Evolutionary conservation across 2,329 filamentous ascomycete genomes (phyloP).

Genomic region (Paecilomyces sp.): DNA sequence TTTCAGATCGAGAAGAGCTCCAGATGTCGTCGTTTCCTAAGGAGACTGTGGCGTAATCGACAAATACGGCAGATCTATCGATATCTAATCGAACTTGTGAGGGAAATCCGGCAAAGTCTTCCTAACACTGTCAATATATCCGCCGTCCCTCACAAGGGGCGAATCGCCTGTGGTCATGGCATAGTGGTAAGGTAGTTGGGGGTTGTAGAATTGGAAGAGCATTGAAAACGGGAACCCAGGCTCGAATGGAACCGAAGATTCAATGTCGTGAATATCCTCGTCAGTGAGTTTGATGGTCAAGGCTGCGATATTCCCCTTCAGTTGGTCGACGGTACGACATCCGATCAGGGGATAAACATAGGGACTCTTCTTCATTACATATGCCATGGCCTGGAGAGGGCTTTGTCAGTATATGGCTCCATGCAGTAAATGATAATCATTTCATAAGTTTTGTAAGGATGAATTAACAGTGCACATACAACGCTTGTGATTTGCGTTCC

Average conservation of each 20-base stretch:
- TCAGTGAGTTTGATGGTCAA: not conserved
- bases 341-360: conserved; percentile 50
- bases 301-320: conserved; percentile 25
- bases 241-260: conserved; percentile 44
- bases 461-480: not conserved
- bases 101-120: not conserved
- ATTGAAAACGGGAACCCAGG: conserved; percentile 42
- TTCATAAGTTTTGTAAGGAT: not conserved
- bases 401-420: conserved; percentile 1
- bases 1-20: not conserved
- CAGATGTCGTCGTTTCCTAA: not conserved
- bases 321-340: conserved; percentile 19
- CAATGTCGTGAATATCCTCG: conserved; percentile 27
- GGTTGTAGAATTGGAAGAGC: not conserved
- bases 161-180: not conserved
- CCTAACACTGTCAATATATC: not conserved
- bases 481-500: conserved; percentile 5
- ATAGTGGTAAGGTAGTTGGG: not conserved
- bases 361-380: conserved; percentile 44
- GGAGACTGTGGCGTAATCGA: not conserved
- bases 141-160: not conserved
- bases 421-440: not conserved
- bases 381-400: conserved; percentile 39
- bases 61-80: not conserved
- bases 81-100: not conserved